A percentile compares a stretch with the other conserved stretches of the same genome.
Evolutionary conservation across 2,329 filamentous ascomycete genomes (phyloP).

Genomic region (Teratosphaeria gauchensis): DNA sequence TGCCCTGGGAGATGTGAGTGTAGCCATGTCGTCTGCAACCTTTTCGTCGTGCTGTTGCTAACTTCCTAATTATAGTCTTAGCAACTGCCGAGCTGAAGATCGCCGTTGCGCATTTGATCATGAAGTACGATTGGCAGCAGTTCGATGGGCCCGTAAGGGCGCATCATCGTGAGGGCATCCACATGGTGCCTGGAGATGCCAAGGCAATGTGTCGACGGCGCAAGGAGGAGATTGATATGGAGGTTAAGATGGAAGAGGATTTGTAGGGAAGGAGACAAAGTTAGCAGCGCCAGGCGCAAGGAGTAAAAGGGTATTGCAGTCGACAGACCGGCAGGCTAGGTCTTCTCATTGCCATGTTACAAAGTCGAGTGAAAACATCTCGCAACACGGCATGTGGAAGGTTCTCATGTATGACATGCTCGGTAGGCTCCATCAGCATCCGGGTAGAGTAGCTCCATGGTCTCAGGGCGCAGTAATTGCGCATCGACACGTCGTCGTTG

Average conservation of each 20-base stretch:
- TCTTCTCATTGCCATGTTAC: too few species aligned
- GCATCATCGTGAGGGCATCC: background rate
- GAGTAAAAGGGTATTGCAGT: too few species aligned
- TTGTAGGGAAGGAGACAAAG: background rate
- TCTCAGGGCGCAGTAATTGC: too few species aligned
- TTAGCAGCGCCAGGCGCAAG: too few species aligned
- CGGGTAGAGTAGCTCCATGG: too few species aligned
- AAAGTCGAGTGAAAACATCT: too few species aligned
- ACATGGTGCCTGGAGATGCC: background rate
- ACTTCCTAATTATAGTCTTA: constrained; percentile 12
- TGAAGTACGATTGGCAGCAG: constrained; percentile 24
- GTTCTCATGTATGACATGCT: too few species aligned
- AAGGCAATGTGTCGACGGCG: background rate
- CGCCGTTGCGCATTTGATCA: constrained; percentile 21
- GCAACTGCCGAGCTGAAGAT: constrained; percentile 27
- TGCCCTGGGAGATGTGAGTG: constrained; percentile 24
- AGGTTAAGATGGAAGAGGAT: background rate
- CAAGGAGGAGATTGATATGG: background rate
- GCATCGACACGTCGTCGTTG: too few species aligned
- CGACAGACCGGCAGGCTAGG: too few species aligned
- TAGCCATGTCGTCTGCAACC: background rate
- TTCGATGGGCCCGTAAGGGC: background rate
- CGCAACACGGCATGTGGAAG: too few species aligned
- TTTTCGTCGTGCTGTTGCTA: background rate
- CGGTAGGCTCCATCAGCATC: too few species aligned